Evolutionary conservation across 2,329 filamentous ascomycete genomes (phyloP), one percentile per base, ranked within the genome.

Genomic region (Pezicula radicicola): DNA sequence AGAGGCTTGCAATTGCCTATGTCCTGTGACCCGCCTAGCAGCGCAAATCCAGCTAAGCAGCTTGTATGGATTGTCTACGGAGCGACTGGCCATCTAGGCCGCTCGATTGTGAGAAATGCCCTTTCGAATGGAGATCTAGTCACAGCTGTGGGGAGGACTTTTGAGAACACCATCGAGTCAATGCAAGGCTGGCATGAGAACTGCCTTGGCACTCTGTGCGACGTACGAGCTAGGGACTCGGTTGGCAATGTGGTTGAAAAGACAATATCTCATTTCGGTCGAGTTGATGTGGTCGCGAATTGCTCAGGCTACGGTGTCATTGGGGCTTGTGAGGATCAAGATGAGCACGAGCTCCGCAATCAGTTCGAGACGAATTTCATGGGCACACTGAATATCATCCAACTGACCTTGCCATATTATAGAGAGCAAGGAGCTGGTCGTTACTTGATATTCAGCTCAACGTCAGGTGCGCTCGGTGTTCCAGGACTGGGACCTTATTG

Each of bases 321-420:
- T 61, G 93, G 91, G 27, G 87, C 93, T 1, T 97, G 92, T 70
- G 94, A 97, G 72, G 94, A 97, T 71, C 94, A 97, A 73, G 91
- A 97, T 69, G 91, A 96, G 67, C 87, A 91, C 69, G 94, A 97
- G 66, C 82, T 97, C 60, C 88, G 91, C 53, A 93, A 96, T 64
- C 94, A 97, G 70, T 97, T 97, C 72, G 91, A 95, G 75, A 97
- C 92, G 19, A 99, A 99, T 70, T 96, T 97, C 70, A 93, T 96
- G 78, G 94, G 94, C 49, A 95, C 91, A 0, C 72, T 97, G 54
- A 89, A 97, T 71, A 96, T 99, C 62, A 87, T 97, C 53, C 91
- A 97, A 68, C 76, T 89, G 18, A 92, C 88, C 1, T 74, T 97
- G 36, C 91, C 92, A 0, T 91, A 96, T 72, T 95, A 97, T 62